These are phyloP conservation scores for Vigna trinervia DNA, from an alignment of 306 rosid species.

Conservation along the genomic window DNA sequence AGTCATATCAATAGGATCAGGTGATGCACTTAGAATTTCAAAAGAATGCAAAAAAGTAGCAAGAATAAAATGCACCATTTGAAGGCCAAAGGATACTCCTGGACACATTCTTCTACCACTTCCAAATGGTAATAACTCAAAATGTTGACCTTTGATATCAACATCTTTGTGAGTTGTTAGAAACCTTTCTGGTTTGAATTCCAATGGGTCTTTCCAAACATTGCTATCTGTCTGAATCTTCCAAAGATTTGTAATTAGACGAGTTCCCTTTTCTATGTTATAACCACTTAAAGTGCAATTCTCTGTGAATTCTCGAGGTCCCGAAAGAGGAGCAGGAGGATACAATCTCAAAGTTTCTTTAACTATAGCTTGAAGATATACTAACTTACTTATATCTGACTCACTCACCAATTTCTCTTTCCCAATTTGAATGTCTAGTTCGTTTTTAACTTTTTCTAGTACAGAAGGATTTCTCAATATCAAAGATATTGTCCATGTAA, in stretches of 20 bases:
- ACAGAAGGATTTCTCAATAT: conserved; percentile 15
- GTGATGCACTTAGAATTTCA: neutral
- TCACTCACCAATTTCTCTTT: conserved; percentile 8
- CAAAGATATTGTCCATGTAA: conserved; percentile 33
- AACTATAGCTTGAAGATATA: conserved; percentile 37
- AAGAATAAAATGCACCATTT: neutral
- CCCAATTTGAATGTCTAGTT: conserved; percentile 37
- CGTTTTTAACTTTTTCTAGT: conserved; percentile 28
- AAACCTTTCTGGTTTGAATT: conserved; percentile 47
- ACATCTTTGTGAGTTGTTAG: conserved; percentile 41
- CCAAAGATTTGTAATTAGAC: conserved; percentile 35
- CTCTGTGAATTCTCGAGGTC: conserved; percentile 7
- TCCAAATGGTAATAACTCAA: conserved; percentile 48
- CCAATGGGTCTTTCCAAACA: conserved; percentile 34
- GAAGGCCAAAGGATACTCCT: conserved; percentile 26
- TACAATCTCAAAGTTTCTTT: conserved; percentile 39
- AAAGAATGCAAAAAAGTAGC: conserved; percentile 31
- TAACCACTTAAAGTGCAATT: conserved; percentile 32
- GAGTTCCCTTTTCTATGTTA: conserved; percentile 24
- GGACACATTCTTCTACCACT: conserved; percentile 44
- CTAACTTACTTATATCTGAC: conserved; percentile 21
- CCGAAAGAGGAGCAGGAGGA: neutral
- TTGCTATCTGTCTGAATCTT: conserved; percentile 24
- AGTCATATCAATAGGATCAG: conserved; percentile 31
- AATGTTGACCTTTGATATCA: conserved; percentile 37